These are phyloP conservation scores for Pestalotiopsis sp. DNA, from an alignment of 2,329 filamentous ascomycete species.

Conservation along the genomic window DNA sequence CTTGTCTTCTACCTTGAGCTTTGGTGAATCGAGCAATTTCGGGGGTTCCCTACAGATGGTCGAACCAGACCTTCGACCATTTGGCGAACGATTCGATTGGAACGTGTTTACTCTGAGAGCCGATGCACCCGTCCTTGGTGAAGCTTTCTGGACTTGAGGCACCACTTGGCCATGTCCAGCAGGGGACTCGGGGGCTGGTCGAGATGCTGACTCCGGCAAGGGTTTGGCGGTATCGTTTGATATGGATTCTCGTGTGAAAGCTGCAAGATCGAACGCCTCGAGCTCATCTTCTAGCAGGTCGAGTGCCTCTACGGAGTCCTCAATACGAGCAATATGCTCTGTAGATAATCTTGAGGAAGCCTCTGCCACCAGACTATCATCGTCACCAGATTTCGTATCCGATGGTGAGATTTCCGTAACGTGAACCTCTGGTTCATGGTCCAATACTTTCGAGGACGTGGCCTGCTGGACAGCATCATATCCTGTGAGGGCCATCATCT, in stretches of 20 bases:
- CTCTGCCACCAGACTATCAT: constrained; percentile 36
- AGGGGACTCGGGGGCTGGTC: neutral
- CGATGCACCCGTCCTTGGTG: constrained; percentile 32
- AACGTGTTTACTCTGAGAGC: constrained; percentile 44
- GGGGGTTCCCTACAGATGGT: constrained; percentile 35
- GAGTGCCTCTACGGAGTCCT: constrained; percentile 65
- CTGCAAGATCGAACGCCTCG: constrained; percentile 47
- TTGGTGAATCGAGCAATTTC: constrained; percentile 31
- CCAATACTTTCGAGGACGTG: constrained; percentile 18
- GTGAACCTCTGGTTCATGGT: constrained; percentile 12
- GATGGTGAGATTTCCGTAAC: constrained; percentile 17
- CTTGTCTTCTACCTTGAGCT: constrained; percentile 24
- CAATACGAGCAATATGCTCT: constrained; percentile 49
- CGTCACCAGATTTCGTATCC: constrained; percentile 29
- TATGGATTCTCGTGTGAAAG: constrained; percentile 23
- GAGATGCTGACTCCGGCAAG: neutral
- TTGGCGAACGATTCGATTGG: constrained; percentile 31
- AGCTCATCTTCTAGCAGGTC: constrained; percentile 64
- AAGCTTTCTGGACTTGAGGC: neutral
- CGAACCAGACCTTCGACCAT: constrained; percentile 44
- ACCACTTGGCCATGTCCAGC: neutral
- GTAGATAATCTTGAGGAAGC: constrained; percentile 34
- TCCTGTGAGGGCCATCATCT: constrained; percentile 23
- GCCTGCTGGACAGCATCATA: constrained; percentile 11
- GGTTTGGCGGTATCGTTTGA: constrained; percentile 17